A percentile compares a stretch with the other conserved stretches of the same genome.
Conservation (phyloP, 2,329 filamentous ascomycete species). For the Pseudohalonectria lignicola region DNA sequence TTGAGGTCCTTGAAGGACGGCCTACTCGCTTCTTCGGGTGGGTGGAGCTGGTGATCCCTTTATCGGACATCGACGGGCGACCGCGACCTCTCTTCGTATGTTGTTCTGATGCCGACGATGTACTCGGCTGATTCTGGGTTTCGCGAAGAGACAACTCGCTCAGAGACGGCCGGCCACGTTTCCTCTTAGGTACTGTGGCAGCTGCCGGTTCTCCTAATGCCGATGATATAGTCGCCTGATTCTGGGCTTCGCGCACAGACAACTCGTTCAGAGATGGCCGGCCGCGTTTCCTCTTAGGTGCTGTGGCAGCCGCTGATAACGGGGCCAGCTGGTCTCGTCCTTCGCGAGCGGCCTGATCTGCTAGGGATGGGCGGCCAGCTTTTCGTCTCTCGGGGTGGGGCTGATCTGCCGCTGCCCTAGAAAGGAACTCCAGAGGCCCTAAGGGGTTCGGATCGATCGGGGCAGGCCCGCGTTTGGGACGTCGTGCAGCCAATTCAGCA, state of each 20-base stretch:
- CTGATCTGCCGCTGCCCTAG: no score
- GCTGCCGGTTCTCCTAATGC: background rate
- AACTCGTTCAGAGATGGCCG: slow-evolving; percentile 13
- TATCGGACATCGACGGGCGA: slow-evolving; percentile 3
- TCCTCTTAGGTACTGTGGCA: slow-evolving; percentile 6
- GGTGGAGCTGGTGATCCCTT: background rate
- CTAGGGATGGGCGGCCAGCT: slow-evolving; percentile 13
- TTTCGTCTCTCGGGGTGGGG: no score
- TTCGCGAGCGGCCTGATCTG: slow-evolving; percentile 9
- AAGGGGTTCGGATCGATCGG: no score
- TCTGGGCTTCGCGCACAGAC: slow-evolving; percentile 10
- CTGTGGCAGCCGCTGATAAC: slow-evolving; percentile 1
- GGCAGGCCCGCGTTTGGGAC: no score
- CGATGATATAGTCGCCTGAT: slow-evolving; percentile 1
- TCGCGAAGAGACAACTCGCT: slow-evolving; percentile 9
- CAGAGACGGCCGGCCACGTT: slow-evolving; percentile 14
- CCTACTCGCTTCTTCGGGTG: no score
- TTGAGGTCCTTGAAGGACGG: no score
- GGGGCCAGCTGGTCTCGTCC: slow-evolving; percentile 8
- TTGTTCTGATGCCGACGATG: background rate
- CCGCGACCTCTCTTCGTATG: slow-evolving; percentile 2
- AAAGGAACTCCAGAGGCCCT: no score
- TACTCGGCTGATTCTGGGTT: slow-evolving; percentile 8
- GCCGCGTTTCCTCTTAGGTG: slow-evolving; percentile 10
- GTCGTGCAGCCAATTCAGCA: no score